A percentile compares a stretch with the other conserved stretches of the same genome.
Evolutionary conservation across 1,284 basidiomycete genomes (phyloP).

Genomic region (Naganishia albida): DNA sequence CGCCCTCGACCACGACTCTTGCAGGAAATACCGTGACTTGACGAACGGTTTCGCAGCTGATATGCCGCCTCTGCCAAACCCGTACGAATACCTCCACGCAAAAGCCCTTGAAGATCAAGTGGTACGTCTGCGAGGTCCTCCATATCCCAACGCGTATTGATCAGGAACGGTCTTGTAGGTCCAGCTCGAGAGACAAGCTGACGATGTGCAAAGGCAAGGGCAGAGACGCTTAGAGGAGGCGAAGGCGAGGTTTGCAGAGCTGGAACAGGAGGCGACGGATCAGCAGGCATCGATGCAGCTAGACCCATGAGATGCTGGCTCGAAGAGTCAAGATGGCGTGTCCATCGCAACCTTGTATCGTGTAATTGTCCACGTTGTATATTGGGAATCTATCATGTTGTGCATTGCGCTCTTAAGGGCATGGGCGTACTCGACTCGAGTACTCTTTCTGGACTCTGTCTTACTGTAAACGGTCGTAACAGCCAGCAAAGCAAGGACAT

Average conservation of each 20-base stretch:
- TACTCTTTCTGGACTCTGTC: too few species aligned
- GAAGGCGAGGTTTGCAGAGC: not conserved
- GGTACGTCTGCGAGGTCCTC: conserved; percentile 1
- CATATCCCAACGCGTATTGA: too few species aligned
- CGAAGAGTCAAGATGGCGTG: not conserved
- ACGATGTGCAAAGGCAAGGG: conserved; percentile 1
- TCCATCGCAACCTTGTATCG: not conserved
- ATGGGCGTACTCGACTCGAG: too few species aligned
- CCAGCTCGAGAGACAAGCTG: conserved; percentile 3
- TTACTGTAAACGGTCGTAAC: too few species aligned
- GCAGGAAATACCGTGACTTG: not conserved
- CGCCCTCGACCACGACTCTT: too few species aligned
- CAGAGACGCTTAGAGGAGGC: conserved; percentile 2
- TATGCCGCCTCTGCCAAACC: conserved; percentile 26
- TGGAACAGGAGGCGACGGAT: conserved; percentile 7
- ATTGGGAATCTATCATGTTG: not conserved
- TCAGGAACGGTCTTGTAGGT: not conserved
- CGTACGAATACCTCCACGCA: conserved; percentile 9
- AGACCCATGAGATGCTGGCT: not conserved
- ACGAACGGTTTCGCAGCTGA: not conserved
- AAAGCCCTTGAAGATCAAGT: conserved; percentile 22
- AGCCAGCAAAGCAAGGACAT: too few species aligned
- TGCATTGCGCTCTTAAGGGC: too few species aligned
- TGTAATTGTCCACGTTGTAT: conserved; percentile 17
- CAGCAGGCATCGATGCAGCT: conserved; percentile 8